Conservation (phyloP, 2,329 filamentous ascomycete genomes). For the Fusarium sterilihyphosum region DNA sequence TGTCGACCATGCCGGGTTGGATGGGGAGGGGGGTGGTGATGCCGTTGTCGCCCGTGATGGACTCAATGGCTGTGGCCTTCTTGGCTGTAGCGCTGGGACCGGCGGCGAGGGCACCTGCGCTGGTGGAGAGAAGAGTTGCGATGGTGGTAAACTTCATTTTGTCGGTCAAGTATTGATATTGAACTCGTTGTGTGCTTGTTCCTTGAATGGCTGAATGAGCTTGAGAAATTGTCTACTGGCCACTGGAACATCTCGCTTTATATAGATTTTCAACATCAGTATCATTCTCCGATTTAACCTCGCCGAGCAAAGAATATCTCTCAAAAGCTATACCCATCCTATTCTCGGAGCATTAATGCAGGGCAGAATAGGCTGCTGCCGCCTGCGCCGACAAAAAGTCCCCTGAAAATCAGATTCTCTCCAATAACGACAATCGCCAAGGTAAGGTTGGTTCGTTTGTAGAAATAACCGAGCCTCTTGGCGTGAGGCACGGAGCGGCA, state of each 20-base stretch:
- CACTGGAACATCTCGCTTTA: background rate
- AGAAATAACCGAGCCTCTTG: background rate
- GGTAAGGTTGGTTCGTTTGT: background rate
- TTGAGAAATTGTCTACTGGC: accelerated
- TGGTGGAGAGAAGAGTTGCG: background rate
- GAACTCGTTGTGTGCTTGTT: background rate
- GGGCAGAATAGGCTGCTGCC: background rate
- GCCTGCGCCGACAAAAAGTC: background rate
- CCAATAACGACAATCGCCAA: background rate
- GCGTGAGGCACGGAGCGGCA: background rate
- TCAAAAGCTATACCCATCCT: background rate
- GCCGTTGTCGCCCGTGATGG: background rate
- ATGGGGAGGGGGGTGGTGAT: slow-evolving; percentile 17
- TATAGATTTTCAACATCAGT: background rate
- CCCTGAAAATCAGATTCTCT: background rate
- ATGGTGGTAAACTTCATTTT: slow-evolving; percentile 11
- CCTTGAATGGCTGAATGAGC: background rate
- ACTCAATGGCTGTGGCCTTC: slow-evolving; percentile 2
- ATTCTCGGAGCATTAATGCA: background rate
- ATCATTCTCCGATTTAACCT: background rate
- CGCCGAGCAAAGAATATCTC: background rate
- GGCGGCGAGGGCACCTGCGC: background rate
- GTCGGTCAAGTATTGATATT: background rate
- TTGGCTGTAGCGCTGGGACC: background rate
- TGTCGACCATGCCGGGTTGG: slow-evolving; percentile 11